Percentiles rank a stretch among this genome's conserved stretches.
These are phyloP conservation scores for Hirschioporus abietinus DNA, from an alignment of 768 basidiomycete genomes.

Conservation along the genomic window DNA sequence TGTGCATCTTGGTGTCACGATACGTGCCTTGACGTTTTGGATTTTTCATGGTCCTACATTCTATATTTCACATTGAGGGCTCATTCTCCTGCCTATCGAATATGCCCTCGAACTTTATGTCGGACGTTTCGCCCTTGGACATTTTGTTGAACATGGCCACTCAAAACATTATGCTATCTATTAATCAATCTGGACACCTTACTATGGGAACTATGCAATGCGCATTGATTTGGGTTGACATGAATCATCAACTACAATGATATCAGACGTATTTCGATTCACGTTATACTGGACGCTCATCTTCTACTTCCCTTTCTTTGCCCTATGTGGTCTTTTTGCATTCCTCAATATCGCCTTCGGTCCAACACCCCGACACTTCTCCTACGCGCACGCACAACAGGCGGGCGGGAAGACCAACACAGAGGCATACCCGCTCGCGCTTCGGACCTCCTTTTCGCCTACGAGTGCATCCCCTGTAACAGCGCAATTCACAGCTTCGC, in stretches of 20 bases:
- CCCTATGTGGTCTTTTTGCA: constrained; percentile 35
- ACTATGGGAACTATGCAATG: background rate
- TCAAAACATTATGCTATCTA: background rate
- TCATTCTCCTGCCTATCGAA: background rate
- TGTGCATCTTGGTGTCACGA: background rate
- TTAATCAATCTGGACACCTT: background rate
- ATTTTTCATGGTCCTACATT: background rate
- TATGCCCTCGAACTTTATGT: background rate
- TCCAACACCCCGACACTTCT: constrained; percentile 23
- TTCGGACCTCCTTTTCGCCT: background rate
- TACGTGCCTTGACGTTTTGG: no score
- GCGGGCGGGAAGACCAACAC: background rate
- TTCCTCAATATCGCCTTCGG: constrained; percentile 34
- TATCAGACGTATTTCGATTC: constrained; percentile 37
- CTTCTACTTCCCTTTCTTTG: constrained; percentile 37
- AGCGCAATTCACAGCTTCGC: background rate
- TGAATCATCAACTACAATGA: no score
- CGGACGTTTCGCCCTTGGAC: background rate
- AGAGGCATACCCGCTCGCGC: background rate
- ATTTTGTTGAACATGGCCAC: background rate
- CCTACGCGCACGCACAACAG: constrained; percentile 7
- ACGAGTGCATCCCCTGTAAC: background rate
- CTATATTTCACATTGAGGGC: background rate
- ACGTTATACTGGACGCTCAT: constrained; percentile 45
- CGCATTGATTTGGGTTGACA: no score